Evolutionary conservation across 371 early-diverging fungal species (phyloP).

Genomic region (Mortierella sp.): DNA sequence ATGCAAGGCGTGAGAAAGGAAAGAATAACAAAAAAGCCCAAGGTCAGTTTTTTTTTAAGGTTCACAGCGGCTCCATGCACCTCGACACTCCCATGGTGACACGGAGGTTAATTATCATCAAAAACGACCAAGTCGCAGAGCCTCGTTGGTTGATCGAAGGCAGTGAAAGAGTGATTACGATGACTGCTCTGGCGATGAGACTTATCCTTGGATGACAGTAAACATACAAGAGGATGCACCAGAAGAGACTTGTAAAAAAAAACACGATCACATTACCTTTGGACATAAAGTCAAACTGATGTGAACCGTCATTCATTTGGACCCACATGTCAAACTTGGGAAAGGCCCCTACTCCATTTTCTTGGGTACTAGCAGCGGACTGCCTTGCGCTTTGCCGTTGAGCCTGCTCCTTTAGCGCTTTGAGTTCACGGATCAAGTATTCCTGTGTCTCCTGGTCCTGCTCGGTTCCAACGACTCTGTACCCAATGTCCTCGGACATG

Average conservation of each 20-base stretch:
- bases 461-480: constrained; percentile 57
- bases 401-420: constrained; percentile 17
- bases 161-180: no score
- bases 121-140: not conserved
- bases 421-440: constrained; percentile 17
- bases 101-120: not conserved
- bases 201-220: not conserved
- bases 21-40: not conserved
- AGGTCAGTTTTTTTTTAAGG: not conserved
- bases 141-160: no score
- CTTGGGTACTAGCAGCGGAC: not conserved
- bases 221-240: no score
- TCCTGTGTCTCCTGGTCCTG: constrained; percentile 30
- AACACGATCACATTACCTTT: constrained; percentile 56
- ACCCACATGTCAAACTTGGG: constrained; percentile 70
- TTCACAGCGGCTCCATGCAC: not conserved
- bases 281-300: constrained; percentile 79
- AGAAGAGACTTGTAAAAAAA: no score
- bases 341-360: not conserved
- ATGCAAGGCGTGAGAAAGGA: not conserved
- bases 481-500: constrained; percentile 66
- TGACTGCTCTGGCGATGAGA: no score
- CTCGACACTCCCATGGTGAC: not conserved
- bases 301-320: constrained; percentile 69
- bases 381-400: constrained; percentile 4